A percentile compares a stretch with the other conserved stretches of the same genome.
These are phyloP conservation scores for Phytopythium delawarense DNA, from an alignment of 352 stramenopile species.

Conservation along the genomic window DNA sequence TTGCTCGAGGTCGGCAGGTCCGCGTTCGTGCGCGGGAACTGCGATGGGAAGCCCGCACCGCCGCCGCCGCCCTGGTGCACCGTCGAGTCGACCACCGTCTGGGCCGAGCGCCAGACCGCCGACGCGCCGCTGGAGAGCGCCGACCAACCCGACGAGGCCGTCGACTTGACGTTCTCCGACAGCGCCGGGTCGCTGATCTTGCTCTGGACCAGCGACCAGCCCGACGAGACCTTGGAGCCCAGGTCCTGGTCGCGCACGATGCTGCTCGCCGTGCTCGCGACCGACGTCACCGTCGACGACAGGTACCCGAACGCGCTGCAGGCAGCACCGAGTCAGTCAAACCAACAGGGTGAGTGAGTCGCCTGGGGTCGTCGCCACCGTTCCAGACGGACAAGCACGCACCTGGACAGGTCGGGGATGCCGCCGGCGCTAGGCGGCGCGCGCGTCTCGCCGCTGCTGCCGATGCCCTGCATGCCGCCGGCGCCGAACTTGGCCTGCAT, in stretches of 20 bases:
- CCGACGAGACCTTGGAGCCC: constrained; percentile 68
- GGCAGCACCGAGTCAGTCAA: constrained; percentile 1
- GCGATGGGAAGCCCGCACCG: constrained; percentile 17
- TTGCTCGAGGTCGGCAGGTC: constrained; percentile 53
- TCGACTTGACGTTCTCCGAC: constrained; percentile 77
- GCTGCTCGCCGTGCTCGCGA: constrained; percentile 54
- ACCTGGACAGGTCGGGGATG: constrained; percentile 49
- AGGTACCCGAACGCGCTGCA: constrained; percentile 67
- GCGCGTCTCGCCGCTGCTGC: constrained; percentile 59
- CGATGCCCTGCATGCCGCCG: constrained; percentile 77
- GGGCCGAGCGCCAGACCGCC: constrained; percentile 58
- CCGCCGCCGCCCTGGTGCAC: constrained; percentile 14
- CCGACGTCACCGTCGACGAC: constrained; percentile 63
- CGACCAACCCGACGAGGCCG: constrained; percentile 69
- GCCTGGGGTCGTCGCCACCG: background rate
- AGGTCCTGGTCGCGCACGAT: constrained; percentile 77
- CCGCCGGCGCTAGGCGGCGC: constrained; percentile 30
- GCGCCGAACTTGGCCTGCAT: constrained; percentile 80
- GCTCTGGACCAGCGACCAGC: constrained; percentile 75
- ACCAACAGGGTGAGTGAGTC: background rate
- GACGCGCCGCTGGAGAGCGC: constrained; percentile 61
- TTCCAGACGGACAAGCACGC: background rate
- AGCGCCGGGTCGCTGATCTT: constrained; percentile 69
- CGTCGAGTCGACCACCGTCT: constrained; percentile 51
- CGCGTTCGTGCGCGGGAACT: constrained; percentile 57